These are phyloP conservation scores for Fusarium poae DNA, from an alignment of 2,329 filamentous ascomycete genomes.

Conservation along the genomic window DNA sequence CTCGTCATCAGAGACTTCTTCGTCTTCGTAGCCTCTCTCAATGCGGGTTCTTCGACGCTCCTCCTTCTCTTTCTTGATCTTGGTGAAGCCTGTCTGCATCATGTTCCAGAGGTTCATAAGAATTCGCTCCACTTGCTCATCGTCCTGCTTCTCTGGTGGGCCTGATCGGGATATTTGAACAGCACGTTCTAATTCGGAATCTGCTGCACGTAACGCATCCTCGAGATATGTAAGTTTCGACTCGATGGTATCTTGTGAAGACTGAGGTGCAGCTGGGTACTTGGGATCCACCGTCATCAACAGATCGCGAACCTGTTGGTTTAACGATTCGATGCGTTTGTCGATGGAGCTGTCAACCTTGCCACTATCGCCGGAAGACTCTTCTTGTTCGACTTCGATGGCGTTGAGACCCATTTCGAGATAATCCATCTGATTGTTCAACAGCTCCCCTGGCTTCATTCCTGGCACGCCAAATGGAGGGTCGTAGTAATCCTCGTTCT, in stretches of 20 bases:
- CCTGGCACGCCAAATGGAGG: constrained; percentile 55
- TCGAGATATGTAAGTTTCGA: constrained; percentile 78
- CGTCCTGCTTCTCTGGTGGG: constrained; percentile 44
- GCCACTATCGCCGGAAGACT: constrained; percentile 51
- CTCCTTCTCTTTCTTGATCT: constrained; percentile 66
- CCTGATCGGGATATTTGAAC: constrained; percentile 49
- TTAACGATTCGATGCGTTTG: constrained; percentile 71
- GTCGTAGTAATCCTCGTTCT: constrained; percentile 60
- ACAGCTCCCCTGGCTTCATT: constrained; percentile 60
- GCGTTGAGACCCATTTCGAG: constrained; percentile 74
- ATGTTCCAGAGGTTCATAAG: constrained; percentile 70
- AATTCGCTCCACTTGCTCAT: constrained; percentile 68
- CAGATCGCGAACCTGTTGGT: constrained; percentile 72
- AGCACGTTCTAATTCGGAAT: constrained; percentile 58
- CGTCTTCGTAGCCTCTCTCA: constrained; percentile 69
- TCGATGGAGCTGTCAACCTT: constrained; percentile 63
- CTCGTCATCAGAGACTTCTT: constrained; percentile 72
- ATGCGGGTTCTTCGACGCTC: constrained; percentile 65
- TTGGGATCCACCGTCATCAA: constrained; percentile 63
- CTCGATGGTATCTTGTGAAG: constrained; percentile 69
- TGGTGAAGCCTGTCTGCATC: constrained; percentile 65
- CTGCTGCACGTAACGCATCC: constrained; percentile 66
- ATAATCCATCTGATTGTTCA: constrained; percentile 75
- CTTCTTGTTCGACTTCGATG: constrained; percentile 70
- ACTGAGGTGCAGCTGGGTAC: constrained; percentile 69